These are phyloP conservation scores for Mycena metata DNA, from an alignment of 768 basidiomycete genomes.

Conservation along the genomic window DNA sequence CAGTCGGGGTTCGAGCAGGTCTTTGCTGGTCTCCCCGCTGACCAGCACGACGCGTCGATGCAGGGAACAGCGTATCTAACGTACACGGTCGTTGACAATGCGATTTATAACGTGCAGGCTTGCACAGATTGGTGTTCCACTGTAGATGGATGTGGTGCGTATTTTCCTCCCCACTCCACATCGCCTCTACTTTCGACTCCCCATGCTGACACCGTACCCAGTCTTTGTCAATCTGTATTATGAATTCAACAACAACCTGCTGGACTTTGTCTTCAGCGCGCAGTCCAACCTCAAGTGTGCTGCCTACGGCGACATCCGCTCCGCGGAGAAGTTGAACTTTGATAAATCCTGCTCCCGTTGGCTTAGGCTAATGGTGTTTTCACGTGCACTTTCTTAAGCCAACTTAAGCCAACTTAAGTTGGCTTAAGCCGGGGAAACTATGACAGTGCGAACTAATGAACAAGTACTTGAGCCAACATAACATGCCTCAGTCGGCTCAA, in stretches of 20 bases:
- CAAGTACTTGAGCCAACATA: too few relatives aligned
- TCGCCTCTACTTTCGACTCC: too few relatives aligned
- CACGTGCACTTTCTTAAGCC: too few relatives aligned
- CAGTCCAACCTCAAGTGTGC: constrained; percentile 65
- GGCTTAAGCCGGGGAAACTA: too few relatives aligned
- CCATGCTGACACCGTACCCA: too few relatives aligned
- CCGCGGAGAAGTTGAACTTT: constrained; percentile 60
- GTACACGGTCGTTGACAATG: too few relatives aligned
- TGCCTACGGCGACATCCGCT: constrained; percentile 58
- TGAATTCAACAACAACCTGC: constrained; percentile 59
- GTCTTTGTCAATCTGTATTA: constrained; percentile 66
- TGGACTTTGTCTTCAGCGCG: constrained; percentile 54
- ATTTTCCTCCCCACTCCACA: too few relatives aligned
- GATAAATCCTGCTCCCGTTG: too few relatives aligned
- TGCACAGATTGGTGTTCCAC: constrained; percentile 58
- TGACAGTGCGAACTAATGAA: too few relatives aligned
- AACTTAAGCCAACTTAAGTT: too few relatives aligned
- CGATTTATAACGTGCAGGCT: constrained; percentile 59
- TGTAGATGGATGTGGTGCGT: constrained; percentile 57
- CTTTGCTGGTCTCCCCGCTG: constrained; percentile 55
- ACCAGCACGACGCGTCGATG: constrained; percentile 54
- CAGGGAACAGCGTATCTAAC: constrained; percentile 63
- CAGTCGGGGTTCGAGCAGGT: constrained; percentile 41
- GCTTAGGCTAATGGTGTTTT: too few relatives aligned
- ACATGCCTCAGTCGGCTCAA: too few relatives aligned